Evolutionary conservation across 768 basidiomycete species (phyloP).

Genomic region (Suillus subaureus): DNA sequence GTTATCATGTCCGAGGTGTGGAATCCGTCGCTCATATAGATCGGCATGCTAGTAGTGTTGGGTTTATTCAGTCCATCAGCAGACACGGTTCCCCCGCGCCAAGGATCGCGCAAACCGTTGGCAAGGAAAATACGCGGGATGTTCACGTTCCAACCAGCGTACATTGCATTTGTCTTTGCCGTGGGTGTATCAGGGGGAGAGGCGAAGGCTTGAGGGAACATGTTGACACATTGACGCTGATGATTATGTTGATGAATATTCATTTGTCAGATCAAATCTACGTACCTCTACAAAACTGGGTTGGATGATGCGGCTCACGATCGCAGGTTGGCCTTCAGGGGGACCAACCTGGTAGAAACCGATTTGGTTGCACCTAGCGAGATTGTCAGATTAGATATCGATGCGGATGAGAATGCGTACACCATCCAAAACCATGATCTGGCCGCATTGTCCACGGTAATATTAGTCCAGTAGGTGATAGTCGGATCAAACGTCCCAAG

Average conservation of each 20-base stretch:
- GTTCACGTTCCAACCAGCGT: conserved; percentile 66
- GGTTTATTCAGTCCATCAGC: conserved; percentile 47
- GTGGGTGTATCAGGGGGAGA: conserved; percentile 46
- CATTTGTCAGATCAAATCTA: neutral
- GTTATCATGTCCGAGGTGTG: conserved; percentile 65
- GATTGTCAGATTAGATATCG: conserved; percentile 1
- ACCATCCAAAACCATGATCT: conserved; percentile 78
- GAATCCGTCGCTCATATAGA: conserved; percentile 62
- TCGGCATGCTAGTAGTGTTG: conserved; percentile 58
- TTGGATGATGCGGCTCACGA: conserved; percentile 36
- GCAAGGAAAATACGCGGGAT: conserved; percentile 66
- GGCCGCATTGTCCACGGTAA: conserved; percentile 50
- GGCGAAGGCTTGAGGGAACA: conserved; percentile 65
- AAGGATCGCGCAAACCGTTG: conserved; percentile 68
- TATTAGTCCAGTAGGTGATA: conserved; percentile 52
- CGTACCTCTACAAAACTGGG: conserved; percentile 32
- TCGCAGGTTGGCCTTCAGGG: conserved; percentile 36
- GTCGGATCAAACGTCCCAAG: conserved; percentile 44
- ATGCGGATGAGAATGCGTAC: conserved; percentile 34
- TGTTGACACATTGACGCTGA: conserved; percentile 67
- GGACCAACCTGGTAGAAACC: conserved; percentile 50
- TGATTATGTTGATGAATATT: neutral
- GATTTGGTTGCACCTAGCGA: conserved; percentile 66
- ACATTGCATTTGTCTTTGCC: conserved; percentile 46
- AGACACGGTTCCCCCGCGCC: conserved; percentile 70